Base-by-base conservation (phyloP, 495 filamentous ascomycete genomes). In the Oleoguttula mirabilis region DNA sequence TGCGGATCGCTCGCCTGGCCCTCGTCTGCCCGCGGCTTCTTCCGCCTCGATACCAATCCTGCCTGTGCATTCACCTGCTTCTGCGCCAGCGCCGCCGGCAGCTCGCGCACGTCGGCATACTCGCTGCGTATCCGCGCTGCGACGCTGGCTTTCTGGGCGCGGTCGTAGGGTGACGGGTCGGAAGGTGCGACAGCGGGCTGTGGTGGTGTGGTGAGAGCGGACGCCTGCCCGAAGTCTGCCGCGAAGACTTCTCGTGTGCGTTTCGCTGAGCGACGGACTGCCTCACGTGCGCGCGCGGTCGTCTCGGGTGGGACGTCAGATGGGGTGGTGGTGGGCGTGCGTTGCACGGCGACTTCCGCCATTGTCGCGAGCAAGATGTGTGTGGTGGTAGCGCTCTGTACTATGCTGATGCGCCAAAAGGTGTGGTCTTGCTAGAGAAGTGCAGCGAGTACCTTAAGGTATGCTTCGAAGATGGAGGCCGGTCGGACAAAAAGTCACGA, bases 51-150 rank as follows among this genome's bases (percentile, higher is more conserved):
- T 39, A 70, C 69, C 16, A 72, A 69, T 8, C 71, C 60, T 10
- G 72, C 66, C 10, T 70, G 65, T 10, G 80, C 76, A 38, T 70
- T 69, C 32, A 80, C 76, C 62, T 88, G 81, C 60, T 94, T 94
- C 41, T 80, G 80, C 39, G 84, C 88, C 11, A 98, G 73, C 11
- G 73, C 72, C 32, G 82, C 76, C n/a, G 90, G 90, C 22, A 96
- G 69, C 51, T 84, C 80, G 51, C 71, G 73, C 16, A 94, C 81
- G 51, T 82, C 66, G 50, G 78, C 70, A 56, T 98, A 98, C 66
- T 98, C 88, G 44, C 70, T 67, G 49, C 75, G 75, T 49, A 82
- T 74, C 47, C 77, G 65, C 37, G 73, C 69, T 6, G 75, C 67
- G 16, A 79, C 59, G 39, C 69, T 70, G 45, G 74, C 71, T 32